Conservation (phyloP, 2,329 filamentous ascomycete species). For the Penicillium sp. region DNA sequence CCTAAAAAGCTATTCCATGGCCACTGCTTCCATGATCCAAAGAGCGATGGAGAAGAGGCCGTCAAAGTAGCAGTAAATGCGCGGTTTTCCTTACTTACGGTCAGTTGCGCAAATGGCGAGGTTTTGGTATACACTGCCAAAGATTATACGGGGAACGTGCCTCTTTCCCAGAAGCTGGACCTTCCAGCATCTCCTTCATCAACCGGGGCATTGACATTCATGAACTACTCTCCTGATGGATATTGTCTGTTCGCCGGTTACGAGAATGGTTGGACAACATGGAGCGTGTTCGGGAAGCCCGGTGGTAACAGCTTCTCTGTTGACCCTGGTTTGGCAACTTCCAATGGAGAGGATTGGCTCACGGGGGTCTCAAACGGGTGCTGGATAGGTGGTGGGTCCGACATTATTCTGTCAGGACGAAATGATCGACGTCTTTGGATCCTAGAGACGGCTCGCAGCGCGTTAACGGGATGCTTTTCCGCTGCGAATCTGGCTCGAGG, state of each 20-base stretch:
- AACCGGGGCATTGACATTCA: conserved; percentile 73
- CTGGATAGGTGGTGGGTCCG: conserved; percentile 88
- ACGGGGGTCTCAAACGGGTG: conserved; percentile 75
- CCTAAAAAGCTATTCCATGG: conserved; percentile 80
- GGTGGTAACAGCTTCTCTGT: conserved; percentile 82
- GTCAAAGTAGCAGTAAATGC: conserved; percentile 86
- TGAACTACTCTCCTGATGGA: conserved; percentile 91
- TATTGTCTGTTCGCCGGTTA: conserved; percentile 96
- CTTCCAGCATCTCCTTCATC: conserved; percentile 70
- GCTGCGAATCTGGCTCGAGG: conserved; percentile 89
- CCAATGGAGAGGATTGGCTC: conserved; percentile 84
- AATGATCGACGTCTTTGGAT: conserved; percentile 81
- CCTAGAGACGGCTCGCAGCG: conserved; percentile 90
- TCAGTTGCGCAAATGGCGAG: conserved; percentile 79
- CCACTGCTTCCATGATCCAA: conserved; percentile 84
- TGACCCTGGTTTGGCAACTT: conserved; percentile 67
- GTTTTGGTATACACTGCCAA: conserved; percentile 90
- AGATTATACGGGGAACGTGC: conserved; percentile 93
- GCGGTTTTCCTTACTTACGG: conserved; percentile 88
- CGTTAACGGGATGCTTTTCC: conserved; percentile 89
- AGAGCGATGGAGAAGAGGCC: conserved; percentile 65
- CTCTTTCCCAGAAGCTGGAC: conserved; percentile 78
- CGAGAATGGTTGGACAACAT: conserved; percentile 89
- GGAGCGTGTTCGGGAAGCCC: conserved; percentile 95
- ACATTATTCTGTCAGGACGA: conserved; percentile 76